Evolutionary conservation across 805 yeast genomes (phyloP), one percentile per base, ranked within the genome.

Genomic region (Zygoascus ofunaensis): DNA sequence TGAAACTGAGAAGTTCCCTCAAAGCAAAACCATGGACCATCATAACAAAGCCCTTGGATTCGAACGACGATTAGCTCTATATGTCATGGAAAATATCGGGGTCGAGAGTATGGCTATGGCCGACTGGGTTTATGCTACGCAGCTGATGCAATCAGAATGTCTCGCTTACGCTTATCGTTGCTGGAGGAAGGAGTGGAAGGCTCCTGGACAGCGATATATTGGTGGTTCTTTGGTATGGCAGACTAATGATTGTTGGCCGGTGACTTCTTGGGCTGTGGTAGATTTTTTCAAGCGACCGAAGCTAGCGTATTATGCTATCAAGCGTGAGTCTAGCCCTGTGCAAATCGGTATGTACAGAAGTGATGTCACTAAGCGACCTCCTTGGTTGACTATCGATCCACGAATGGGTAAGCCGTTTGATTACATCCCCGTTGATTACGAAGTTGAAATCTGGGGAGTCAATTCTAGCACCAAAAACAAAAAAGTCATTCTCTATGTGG

Each of bases 151-250:
- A 54, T 53, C 71, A 8, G 78, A 74, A 44, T 72, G 77, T 53
- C 55, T 73, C 8, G 63, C 66, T 3, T 70, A 62, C 50, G 77
- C 77, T 4, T 65, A 70, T 44, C 56, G 68, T 44, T 63, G 66
- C 45, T 72, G 76, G 71, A 62, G 76, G 57, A 50, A 75, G 18
- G 55, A 66, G 43, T 74, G 78, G 79, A 58, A 60, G 23, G 59
- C 56, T 3, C 55, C 55, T 3, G 63, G 63, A 2, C 51, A 59
- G 32, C 61, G 71, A 35, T 59, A 62, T 34, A 54, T 56, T 34
- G 71, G 73, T 14, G 79, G 78, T 2, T 68, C 73, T 3, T 54
- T 74, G 33, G 76, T 74, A 5, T 74, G 79, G 79, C 79, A 74
- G 55, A 54, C 71, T 21, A 72, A 74, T 48, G 78, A 74, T 53